phyloP scores from a whole-genome alignment of 1,284 basidiomycete genomes.

The Meira miltonrushii region DNA sequence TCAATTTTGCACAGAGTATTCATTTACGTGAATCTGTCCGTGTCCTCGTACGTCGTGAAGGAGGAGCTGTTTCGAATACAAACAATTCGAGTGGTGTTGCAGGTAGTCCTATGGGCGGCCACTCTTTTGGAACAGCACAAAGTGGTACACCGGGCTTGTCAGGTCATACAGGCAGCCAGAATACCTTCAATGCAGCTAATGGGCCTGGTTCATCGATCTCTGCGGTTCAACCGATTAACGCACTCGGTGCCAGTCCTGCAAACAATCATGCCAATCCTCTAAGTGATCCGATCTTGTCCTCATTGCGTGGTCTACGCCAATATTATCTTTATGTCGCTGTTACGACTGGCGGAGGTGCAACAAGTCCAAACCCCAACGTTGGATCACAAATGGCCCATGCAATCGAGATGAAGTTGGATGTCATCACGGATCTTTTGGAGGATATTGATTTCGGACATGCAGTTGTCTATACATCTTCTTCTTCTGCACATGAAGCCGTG shows the following conservation, averaged over 20 bases:
- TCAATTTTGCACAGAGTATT: slow-evolving; percentile 78
- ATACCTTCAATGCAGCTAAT: not conserved
- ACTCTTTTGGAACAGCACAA: not conserved
- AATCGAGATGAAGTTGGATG: slow-evolving; percentile 94
- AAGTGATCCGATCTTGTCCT: slow-evolving; percentile 26
- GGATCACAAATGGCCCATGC: slow-evolving; percentile 53
- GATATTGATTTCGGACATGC: slow-evolving; percentile 63
- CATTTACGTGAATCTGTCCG: slow-evolving; percentile 90
- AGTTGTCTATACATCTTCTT: slow-evolving; percentile 47
- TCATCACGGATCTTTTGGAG: slow-evolving; percentile 83
- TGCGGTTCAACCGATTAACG: slow-evolving; percentile 17
- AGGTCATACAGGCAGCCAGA: not conserved
- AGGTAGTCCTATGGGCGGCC: not conserved
- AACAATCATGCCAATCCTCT: slow-evolving; percentile 23
- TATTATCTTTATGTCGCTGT: slow-evolving; percentile 47
- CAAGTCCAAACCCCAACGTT: slow-evolving; percentile 75
- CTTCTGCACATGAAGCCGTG: slow-evolving; percentile 51
- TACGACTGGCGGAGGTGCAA: slow-evolving; percentile 70
- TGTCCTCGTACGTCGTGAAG: slow-evolving; percentile 91
- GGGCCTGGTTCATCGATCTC: not conserved
- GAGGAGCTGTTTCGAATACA: slow-evolving; percentile 44
- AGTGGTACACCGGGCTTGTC: not conserved
- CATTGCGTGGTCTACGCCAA: slow-evolving; percentile 36
- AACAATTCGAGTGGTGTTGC: not conserved
- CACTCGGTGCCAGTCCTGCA: slow-evolving; percentile 31